These are phyloP conservation scores for Isoetes engelmannii DNA, from an alignment of 83 land plant genomes.

Conservation along the genomic window DNA sequence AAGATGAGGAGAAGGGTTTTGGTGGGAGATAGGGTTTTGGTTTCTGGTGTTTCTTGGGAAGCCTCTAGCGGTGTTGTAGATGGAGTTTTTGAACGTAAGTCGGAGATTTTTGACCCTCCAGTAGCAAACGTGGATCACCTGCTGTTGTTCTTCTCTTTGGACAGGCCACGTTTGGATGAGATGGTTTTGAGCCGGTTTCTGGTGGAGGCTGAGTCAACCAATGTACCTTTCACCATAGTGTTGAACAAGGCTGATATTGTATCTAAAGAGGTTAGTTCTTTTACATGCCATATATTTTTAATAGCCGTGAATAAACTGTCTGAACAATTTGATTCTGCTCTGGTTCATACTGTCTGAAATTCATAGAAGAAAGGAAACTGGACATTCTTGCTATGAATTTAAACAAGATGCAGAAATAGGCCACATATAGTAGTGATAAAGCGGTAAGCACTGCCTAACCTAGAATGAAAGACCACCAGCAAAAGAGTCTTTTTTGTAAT, in stretches of 20 bases:
- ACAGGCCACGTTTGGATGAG: constrained; percentile 73
- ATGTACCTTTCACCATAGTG: constrained; percentile 65
- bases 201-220: constrained; percentile 92
- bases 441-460: too few relatives aligned
- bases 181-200: constrained; percentile 68
- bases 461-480: too few relatives aligned
- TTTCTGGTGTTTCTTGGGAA: constrained; percentile 84
- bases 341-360: too few relatives aligned
- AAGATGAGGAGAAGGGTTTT: constrained; percentile 77
- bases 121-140: constrained; percentile 93
- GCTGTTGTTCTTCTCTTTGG: constrained; percentile 75
- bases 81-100: constrained; percentile 60
- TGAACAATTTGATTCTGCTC: too few relatives aligned
- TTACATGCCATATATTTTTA: too few relatives aligned
- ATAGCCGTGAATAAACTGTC: too few relatives aligned
- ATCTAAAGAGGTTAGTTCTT: constrained; percentile 12
- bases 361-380: too few relatives aligned
- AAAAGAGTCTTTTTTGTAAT: too few relatives aligned
- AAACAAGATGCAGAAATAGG: too few relatives aligned
- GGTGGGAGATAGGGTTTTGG: constrained; percentile 89
- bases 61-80: constrained; percentile 87
- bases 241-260: constrained; percentile 82
- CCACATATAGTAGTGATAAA: too few relatives aligned
- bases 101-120: constrained; percentile 78
- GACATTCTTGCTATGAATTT: too few relatives aligned